Percentiles rank a stretch among this genome's conserved stretches.
Evolutionary conservation across 768 basidiomycete genomes (phyloP).

Genomic region (Pleurotus djamor): DNA sequence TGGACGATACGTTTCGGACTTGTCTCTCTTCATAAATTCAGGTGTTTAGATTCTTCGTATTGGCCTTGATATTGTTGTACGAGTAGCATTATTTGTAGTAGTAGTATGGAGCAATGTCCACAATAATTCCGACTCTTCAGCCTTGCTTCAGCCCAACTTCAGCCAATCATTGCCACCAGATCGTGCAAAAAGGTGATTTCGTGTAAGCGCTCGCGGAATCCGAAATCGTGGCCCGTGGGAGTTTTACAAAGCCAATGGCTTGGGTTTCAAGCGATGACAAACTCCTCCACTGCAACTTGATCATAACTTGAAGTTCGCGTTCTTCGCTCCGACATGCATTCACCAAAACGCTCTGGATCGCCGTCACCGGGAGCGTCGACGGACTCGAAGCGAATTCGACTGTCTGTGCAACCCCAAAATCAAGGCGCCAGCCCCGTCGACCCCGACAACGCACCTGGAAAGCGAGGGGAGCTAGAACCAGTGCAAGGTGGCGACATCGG

Average conservation of each 20-base stretch:
- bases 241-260: neutral
- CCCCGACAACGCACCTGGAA: constrained; percentile 76
- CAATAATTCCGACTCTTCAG: too few relatives aligned
- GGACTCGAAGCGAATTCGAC: constrained; percentile 57
- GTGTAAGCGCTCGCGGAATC: too few relatives aligned
- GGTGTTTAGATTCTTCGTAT: too few relatives aligned
- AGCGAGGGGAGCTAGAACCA: constrained; percentile 87
- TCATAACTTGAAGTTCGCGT: too few relatives aligned
- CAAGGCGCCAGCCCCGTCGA: constrained; percentile 78
- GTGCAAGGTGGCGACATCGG: constrained; percentile 75
- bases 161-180: too few relatives aligned
- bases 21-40: neutral
- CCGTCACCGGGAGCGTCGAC: constrained; percentile 42
- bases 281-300: too few relatives aligned
- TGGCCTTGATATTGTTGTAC: too few relatives aligned
- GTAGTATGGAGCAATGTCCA: too few relatives aligned
- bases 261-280: neutral
- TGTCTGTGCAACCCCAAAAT: constrained; percentile 48
- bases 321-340: constrained; percentile 41
- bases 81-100: too few relatives aligned
- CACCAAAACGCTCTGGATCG: constrained; percentile 64
- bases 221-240: too few relatives aligned
- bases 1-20: neutral
- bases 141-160: too few relatives aligned
- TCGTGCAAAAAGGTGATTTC: too few relatives aligned